Base-by-base conservation (phyloP, 768 basidiomycete genomes). In the Lactarius hengduanensis region DNA sequence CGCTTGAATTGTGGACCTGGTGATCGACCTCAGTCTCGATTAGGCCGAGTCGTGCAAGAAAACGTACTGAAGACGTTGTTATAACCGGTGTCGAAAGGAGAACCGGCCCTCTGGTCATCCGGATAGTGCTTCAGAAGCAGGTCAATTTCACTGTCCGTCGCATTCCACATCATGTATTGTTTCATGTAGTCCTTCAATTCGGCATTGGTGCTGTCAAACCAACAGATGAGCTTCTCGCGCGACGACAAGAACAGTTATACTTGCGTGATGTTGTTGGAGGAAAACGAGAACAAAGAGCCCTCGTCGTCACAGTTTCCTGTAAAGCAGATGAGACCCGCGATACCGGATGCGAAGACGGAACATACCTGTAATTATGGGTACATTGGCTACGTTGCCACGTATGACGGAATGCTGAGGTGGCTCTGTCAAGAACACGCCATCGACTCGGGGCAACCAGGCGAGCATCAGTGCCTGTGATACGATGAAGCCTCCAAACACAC, bases 291-390 rank as follows among this genome's bases (percentile, higher is more conserved):
- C 2, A 77, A 41, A 1, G 85, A 84, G 8, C 86, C 87, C 72
- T 88, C 87, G 61, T 88, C 87, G 61, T 87, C 84, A 66, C 78
- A 80, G 68, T 84, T 80, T 15, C 83, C 83, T 79, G 53, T 0
- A 15, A 69, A n/a, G 16, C 22, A 18, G 13, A 38, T 62, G 38
- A 56, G 58, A 20, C 66, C 47, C 6, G 8, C 36, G 11, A 55
- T 64, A 20, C 55, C 2, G 10, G 45, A 45, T 18, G 26, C 4
- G 57, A 10, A n/a, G 13, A 20, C 22, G 4, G 10, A 54, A 68
- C 63, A 15, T 15, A 69, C 72, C 72, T 28, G 63, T 62, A 16
- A 73, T 69, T n/a, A 73, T 58, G 1, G 71, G 73, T 0, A 75
- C 69, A 10, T 70, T 63, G 4, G 74, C 57, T 5, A 73, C 69